Percentiles rank a stretch among this genome's conserved stretches.
Conservation (phyloP, 1,284 basidiomycete species). For the Microbotryum saponariae region DNA sequence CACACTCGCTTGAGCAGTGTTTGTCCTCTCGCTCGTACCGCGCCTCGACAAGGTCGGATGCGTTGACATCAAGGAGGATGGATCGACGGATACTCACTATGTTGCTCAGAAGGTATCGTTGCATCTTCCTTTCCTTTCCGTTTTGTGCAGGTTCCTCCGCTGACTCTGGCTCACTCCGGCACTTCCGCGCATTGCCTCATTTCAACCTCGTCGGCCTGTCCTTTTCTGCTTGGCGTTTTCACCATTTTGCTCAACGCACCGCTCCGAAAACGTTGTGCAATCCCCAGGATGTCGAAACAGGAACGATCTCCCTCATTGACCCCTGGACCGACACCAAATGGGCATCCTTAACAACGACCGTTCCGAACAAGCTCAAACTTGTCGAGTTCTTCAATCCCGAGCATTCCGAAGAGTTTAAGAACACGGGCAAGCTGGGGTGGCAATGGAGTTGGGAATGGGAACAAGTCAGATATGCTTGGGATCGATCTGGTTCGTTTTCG, state of each 20-base stretch:
- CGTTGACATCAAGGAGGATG: constrained; percentile 6
- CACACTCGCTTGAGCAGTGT: constrained; percentile 5
- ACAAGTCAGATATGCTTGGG: constrained; percentile 9
- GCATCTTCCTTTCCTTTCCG: no score
- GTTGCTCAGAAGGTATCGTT: not conserved
- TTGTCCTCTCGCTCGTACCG: constrained; percentile 13
- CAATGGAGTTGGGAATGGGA: constrained; percentile 26
- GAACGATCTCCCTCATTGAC: constrained; percentile 1
- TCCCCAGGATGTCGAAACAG: not conserved
- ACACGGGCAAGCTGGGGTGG: constrained; percentile 10
- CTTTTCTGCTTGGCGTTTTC: no score
- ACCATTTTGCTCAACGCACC: no score
- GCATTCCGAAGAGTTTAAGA: constrained; percentile 2
- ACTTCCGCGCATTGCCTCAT: no score
- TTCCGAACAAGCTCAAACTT: constrained; percentile 5
- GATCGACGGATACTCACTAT: not conserved
- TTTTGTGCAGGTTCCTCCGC: no score
- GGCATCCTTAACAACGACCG: not conserved
- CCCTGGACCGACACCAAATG: not conserved
- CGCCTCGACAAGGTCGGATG: constrained; percentile 1
- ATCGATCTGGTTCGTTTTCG: constrained; percentile 5
- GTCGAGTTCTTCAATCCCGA: constrained; percentile 5
- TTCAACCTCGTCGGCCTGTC: no score
- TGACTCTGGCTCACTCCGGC: no score
- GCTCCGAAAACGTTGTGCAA: not conserved